Evolutionary conservation across 225 moss, liverwort and hornwort species (phyloP), one percentile per base, ranked within the genome.

Genomic region (Marchantia polymorpha): DNA sequence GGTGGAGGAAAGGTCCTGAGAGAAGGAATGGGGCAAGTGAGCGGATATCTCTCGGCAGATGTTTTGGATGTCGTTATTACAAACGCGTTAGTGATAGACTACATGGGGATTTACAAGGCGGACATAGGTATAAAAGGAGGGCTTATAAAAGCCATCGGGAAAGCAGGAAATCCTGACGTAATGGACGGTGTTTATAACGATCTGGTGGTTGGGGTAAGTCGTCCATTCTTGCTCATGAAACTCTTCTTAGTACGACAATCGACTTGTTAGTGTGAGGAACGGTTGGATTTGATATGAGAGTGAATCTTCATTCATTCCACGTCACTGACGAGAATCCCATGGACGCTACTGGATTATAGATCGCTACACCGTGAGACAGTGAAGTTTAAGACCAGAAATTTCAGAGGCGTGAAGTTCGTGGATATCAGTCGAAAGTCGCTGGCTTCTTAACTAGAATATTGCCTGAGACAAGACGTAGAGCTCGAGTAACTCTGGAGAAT

Each of bases 1-100:
- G 97, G 97, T 48, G 97, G 97, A 19, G 97, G 96, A 0, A 96
- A 96, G 70, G 96, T 96, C 0, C 69, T 96, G 15, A 89, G 96
- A 50, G 96, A 96, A 80, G 96, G 96, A 7, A 96, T 97, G 97
- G 97, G 97, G 14, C 94, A 94, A 85, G 97, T 86, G 9, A 91
- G 89, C 63, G 97, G 97, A n/a, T 92, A 82, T 59, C 22, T 22
- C 12, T 88, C 79, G 22, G 66, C 58, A 48, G 88, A 93, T 27
- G 86, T 85, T 20, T 76, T 94, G 71, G 97, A 97, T 47, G 76
- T 81, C 39, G 90, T 93, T 49, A 90, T 97, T 64, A 81, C 81
- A 55, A 97, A 97, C 65, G 92, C 92, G 0, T 58, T 97, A 25
- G 88, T 97, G 9, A 79, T 97, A 10, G 97, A 97, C 58, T 92